Evolutionary conservation across 2,329 filamentous ascomycete genomes (phyloP), one percentile per base, ranked within the genome.

Genomic region (Clarireedia paspali): DNA sequence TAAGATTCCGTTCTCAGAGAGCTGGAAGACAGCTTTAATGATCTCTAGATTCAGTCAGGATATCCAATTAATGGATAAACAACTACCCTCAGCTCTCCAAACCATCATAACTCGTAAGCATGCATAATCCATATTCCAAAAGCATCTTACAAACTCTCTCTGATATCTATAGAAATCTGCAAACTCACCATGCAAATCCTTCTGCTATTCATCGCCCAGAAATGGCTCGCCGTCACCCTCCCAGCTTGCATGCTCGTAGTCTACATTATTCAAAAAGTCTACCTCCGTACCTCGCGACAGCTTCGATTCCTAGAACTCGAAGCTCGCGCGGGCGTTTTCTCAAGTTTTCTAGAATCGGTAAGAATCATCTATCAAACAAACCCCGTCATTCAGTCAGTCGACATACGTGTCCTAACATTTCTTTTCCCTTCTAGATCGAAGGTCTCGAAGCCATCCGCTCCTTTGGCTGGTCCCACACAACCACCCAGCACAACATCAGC

Each of bases 251-350:
- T 75, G 10, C 66, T 62, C 0, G 57, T 76, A 0, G 58, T 84
- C 0, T 84, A 76, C 55, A 57, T 71, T 2, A 66, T 84, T 0
- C 81, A 84, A 59, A 77, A 72, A 52, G 74, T 82, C 49, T 85
- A 85, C 60, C 72, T 85, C 2, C 73, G 78, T 0, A 85, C 82
- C 0, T 84, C 81, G 0, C 71, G 81, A 0, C 82, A 85, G 64
- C 66, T 86, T 6, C 74, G 82, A 49, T 73, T 83, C 20, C 66
- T 86, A 10, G 82, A 85, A 47, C 73, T 86, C 1, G 83, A 86
- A 64, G 75, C 78, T 1, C 84, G 85, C 60, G 77, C 77, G 0
- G 81, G 81, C 0, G 69, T 84, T 0, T 60, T 52, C 44, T 70
- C 69, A 0, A 69, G 63, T 46, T 71, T 76, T 17, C 55, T 76